Conservation (phyloP, 1,284 basidiomycete species). For the Sanguinoderma infundibulare region DNA sequence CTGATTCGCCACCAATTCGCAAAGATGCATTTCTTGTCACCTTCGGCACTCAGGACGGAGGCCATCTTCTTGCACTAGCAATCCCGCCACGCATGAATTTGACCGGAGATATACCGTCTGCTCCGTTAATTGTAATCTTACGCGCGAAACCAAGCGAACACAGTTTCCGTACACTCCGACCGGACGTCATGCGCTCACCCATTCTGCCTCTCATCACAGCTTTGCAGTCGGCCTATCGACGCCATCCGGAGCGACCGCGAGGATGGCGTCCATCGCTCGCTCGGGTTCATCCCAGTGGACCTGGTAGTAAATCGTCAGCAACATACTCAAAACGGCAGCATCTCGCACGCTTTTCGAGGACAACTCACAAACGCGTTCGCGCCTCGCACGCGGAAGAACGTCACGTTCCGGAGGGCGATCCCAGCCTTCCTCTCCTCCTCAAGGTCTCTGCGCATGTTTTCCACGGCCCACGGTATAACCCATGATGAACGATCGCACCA, state of each 20-base stretch:
- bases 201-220: background rate
- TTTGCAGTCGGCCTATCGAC: background rate
- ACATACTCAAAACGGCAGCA: background rate
- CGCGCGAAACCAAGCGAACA: too few species aligned
- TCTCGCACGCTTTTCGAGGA: background rate
- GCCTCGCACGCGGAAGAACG: background rate
- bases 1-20: too few species aligned
- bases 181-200: too few species aligned
- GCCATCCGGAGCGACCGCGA: background rate
- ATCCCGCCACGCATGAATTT: too few species aligned
- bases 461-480: conserved; percentile 3
- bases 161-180: too few species aligned
- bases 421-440: background rate
- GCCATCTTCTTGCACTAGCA: too few species aligned
- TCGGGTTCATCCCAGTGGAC: conserved; percentile 4
- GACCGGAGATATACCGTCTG: too few species aligned
- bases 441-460: background rate
- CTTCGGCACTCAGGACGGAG: too few species aligned
- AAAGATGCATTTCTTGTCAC: too few species aligned
- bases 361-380: conserved; percentile 6
- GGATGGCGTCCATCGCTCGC: background rate
- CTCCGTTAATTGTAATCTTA: too few species aligned
- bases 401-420: background rate
- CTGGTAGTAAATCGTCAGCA: background rate
- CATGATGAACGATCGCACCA: conserved; percentile 19